Base-by-base conservation (phyloP, 2,329 filamentous ascomycete species). In the Chrysosporium keratinophilum region DNA sequence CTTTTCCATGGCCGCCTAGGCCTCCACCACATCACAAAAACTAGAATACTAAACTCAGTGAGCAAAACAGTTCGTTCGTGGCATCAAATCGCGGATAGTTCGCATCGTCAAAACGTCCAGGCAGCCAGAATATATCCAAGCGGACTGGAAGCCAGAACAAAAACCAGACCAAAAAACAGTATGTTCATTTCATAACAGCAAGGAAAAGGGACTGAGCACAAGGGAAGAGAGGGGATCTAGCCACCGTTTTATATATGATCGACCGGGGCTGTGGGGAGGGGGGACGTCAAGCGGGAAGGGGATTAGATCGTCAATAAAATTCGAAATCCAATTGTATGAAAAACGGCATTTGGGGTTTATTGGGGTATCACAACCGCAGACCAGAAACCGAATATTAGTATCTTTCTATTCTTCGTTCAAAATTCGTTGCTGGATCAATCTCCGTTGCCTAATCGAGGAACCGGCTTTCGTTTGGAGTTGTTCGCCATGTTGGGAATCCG, bases 401-500 rank as follows among this genome's bases (percentile, higher is more conserved):
- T 28, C 34, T 35, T 47, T 19, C 35, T 15, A 3, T 37, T 35
- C 14, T 7, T 31, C 14, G 42, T 31, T 2, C 17, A 33, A 43
- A n/a, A 37, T 23, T 44, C 40, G 31, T 42, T 42, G n/a, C 23
- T 43, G 12, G n/a, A 31, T 37, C 23, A 51, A 11, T 44, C 14
- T 37, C 49, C 49, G 14, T 44, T 46, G 54, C 69, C 69, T 64
- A 72, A 71, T 51, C 71, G 70, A 31, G 70, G 70, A 34, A 73
- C 65, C 35, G 70, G 71, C 59, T 71, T 72, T 54, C 70, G 61
- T 49, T 68, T 67, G 31, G 68, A 69, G 55, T 64, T 72, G 60
- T 72, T 71, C 54, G 67, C 64, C 50, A 67, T 64, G 59, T 71
- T 72, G 28, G 76, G 75, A 14, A 81, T 74, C 55, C 79, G 71